Percentiles rank a stretch among this genome's conserved stretches.
These are phyloP conservation scores for Crepidotus variabilis DNA, from an alignment of 768 basidiomycete species.

Conservation along the genomic window DNA sequence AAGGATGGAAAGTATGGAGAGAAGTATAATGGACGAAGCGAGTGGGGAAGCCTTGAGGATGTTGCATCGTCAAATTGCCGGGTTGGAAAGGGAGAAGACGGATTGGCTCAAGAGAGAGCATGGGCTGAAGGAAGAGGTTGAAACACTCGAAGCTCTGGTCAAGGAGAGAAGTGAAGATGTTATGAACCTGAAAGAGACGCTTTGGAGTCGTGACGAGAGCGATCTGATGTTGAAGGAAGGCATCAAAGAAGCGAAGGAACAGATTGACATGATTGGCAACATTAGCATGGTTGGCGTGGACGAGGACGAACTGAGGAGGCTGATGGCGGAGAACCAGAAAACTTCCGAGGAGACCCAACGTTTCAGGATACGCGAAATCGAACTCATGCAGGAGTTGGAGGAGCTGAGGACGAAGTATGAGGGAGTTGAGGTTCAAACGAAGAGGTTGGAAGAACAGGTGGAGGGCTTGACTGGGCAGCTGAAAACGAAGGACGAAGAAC, in stretches of 20 bases:
- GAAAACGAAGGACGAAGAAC: slow-evolving; percentile 40
- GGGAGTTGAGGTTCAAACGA: slow-evolving; percentile 40
- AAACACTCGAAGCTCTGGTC: slow-evolving; percentile 44
- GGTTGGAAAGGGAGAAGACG: slow-evolving; percentile 65
- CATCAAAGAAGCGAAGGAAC: slow-evolving; percentile 51
- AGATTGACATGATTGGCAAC: slow-evolving; percentile 57
- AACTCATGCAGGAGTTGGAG: slow-evolving; percentile 51
- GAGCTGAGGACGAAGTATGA: slow-evolving; percentile 40
- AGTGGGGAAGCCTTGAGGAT: slow-evolving; percentile 75
- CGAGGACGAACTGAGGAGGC: slow-evolving; percentile 38
- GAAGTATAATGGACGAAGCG: slow-evolving; percentile 82
- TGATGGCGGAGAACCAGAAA: slow-evolving; percentile 37
- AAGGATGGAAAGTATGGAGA: slow-evolving; percentile 75
- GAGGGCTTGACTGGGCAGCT: slow-evolving; percentile 37
- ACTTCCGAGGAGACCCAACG: slow-evolving; percentile 37
- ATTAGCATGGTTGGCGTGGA: slow-evolving; percentile 38
- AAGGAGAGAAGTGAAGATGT: slow-evolving; percentile 42
- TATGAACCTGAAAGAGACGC: slow-evolving; percentile 37
- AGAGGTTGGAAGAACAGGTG: slow-evolving; percentile 38
- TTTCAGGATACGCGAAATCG: slow-evolving; percentile 35
- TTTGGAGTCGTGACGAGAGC: slow-evolving; percentile 47
- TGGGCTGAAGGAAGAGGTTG: slow-evolving; percentile 39
- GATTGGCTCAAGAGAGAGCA: slow-evolving; percentile 44
- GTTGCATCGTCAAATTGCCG: slow-evolving; percentile 75
- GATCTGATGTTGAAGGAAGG: slow-evolving; percentile 52